Evolutionary conservation across 1,284 basidiomycete species (phyloP).

Genomic region (Cutaneotrichosporon sp.): DNA sequence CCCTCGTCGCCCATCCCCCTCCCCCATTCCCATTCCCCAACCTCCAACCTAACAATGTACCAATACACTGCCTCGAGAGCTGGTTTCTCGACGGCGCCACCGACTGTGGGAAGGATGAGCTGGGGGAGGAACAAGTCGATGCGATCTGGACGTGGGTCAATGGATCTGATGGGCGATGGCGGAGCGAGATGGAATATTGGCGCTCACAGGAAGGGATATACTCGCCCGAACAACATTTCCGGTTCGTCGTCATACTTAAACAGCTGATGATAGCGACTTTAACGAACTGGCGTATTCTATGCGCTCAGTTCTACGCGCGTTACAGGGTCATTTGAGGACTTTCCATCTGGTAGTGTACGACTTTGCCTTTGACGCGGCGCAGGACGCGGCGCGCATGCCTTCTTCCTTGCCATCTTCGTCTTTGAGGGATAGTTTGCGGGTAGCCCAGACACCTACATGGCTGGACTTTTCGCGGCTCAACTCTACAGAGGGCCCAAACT

Average conservation of each 20-base stretch:
- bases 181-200: constrained; percentile 34
- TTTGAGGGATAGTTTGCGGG: constrained; percentile 28
- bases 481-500: constrained; percentile 30
- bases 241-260: constrained; percentile 27
- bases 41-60: constrained; percentile 42
- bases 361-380: constrained; percentile 29
- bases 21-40: constrained; percentile 43
- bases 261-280: constrained; percentile 36
- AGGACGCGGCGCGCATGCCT: neutral
- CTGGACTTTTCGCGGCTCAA: constrained; percentile 43
- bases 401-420: too few species aligned
- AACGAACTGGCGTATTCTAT: constrained; percentile 50
- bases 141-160: constrained; percentile 52
- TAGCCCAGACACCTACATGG: constrained; percentile 49
- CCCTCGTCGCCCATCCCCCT: constrained; percentile 32
- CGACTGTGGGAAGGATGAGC: constrained; percentile 33
- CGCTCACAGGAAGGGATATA: constrained; percentile 30
- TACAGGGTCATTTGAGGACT: constrained; percentile 39
- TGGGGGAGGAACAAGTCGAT: constrained; percentile 48
- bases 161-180: constrained; percentile 46
- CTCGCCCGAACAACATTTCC: constrained; percentile 46
- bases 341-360: constrained; percentile 47
- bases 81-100: constrained; percentile 49
- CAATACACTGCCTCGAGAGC: constrained; percentile 41
- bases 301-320: constrained; percentile 42